These are phyloP conservation scores for Mikania micrantha DNA, from an alignment of 129 eudicot species.

Conservation along the genomic window DNA sequence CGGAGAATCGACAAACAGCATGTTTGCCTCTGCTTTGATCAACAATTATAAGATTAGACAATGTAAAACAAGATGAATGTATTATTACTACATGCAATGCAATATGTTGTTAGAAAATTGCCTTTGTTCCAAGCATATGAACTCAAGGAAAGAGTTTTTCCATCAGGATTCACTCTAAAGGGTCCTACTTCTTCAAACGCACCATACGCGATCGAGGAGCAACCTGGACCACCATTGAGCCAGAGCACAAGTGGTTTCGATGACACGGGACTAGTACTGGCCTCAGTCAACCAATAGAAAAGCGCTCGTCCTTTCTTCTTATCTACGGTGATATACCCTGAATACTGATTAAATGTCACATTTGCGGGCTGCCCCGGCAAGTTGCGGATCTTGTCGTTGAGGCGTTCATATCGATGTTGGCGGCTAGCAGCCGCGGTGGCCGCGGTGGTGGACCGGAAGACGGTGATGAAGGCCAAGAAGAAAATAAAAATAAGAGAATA, in stretches of 20 bases:
- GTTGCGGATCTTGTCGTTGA: constrained; percentile 38
- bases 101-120: constrained; percentile 7
- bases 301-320: constrained; percentile 43
- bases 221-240: constrained; percentile 82
- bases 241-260: constrained; percentile 61
- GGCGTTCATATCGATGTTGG: constrained; percentile 28
- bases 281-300: constrained; percentile 62
- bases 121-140: constrained; percentile 72
- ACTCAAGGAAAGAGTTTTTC: constrained; percentile 48
- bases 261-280: constrained; percentile 27
- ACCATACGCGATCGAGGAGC: constrained; percentile 64
- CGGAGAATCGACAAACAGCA: constrained; percentile 71
- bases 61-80: not conserved
- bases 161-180: constrained; percentile 52
- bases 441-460: constrained; percentile 22
- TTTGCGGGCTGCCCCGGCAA: constrained; percentile 59
- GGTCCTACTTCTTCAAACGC: constrained; percentile 74
- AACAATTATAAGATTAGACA: not conserved
- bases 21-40: constrained; percentile 48
- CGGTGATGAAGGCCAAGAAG: constrained; percentile 23
- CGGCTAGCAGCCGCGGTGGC: constrained; percentile 20
- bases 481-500: constrained; percentile 8
- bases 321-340: constrained; percentile 61
- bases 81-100: not conserved
- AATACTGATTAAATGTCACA: constrained; percentile 44